Base-by-base conservation (phyloP, 305 asterid genomes). In the Fraxinus greggii region DNA sequence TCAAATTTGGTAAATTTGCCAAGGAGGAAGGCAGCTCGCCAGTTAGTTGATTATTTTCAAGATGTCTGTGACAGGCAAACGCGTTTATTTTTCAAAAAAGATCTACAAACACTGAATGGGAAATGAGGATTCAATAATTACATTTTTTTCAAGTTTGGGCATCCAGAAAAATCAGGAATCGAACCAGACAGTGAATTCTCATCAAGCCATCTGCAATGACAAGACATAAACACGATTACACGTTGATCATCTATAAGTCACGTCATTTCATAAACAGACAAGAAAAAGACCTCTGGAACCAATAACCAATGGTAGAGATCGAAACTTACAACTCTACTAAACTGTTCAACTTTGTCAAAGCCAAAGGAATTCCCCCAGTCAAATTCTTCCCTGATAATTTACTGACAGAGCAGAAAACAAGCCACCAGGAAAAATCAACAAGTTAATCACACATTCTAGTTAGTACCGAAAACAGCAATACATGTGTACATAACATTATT, bases 151-250 rank as follows among this genome's bases (percentile, higher is more conserved):
- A 96, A 89, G 91, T 89, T 89, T 17, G 93, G 91, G 86, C 99
- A 94, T 80, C 95, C 98, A 45, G 97, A 89, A 90, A 96, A 92
- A 87, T 96, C 99, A 29, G 99, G 99, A 88, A 96, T 88, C 19
- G 93, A 73, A 84, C 99, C 98, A 75, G 88, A 90, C 73, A 96
- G 82, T 23, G 98, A 90, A 86, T 90, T 96, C 81, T 91, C 92
- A 89, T 94, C 91, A 75, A 96, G 98, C 98, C 97, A 94, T 84
- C 99, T 96, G 98, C 89, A 88, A 61, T 29, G 35, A 67, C 40
- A 69, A 85, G 36, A 85, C 6, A 29, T 79, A 21, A 3, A 80
- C 45, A 5, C 23, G 38, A 32, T 72, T 4, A 80, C 45, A 5
- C 23, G 38, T 36, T 72, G 81, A 69, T 24, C 79, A 76, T 32